Base-by-base conservation (phyloP, 2,329 filamentous ascomycete species). In the Colletotrichum gigasporum region DNA sequence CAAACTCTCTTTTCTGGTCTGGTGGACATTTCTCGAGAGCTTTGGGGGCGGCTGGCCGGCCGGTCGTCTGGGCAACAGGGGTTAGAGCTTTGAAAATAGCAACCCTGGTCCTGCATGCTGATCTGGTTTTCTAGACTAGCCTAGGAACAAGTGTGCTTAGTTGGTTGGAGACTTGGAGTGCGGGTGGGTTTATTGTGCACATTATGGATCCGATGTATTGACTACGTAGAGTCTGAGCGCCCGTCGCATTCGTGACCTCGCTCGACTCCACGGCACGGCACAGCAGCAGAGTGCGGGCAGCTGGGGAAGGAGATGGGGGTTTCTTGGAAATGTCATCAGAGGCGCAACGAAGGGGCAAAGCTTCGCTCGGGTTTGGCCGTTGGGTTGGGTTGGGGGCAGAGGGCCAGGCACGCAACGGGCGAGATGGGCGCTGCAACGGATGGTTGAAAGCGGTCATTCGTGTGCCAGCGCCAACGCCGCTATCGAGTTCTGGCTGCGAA, bases 71-170 rank as follows among this genome's bases (percentile, higher is more conserved):
- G 56, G 61, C 56, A 64, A 64, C 61, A 50, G 47, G 56, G 61
- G 61, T 24, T 63, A 34, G 55, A 54, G 55, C 55, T 62, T 42
- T 34, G 48, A 54, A 50, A 61, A 64, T 64, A 61, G 61, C 41
- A 64, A 44, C 56, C 61, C 48, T 55, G 48, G 56, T 64, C 56
- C 56, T 64, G 56, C 61, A 50, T 64, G 61, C 41, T 61, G 61
- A 64, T 64, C 61, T 53, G 61, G 55, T 34, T 39, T 56, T 26
- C 18, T 60, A 41, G 61, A 53, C 61, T 53, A 63, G 35, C 16
- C 44, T 44, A 41, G 59, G 26, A 22, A 45, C 44, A 55, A 55
- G 18, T 20, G 52, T 28, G 18, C n/a, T n/a, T n/a, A n/a, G n/a
- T n/a, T n/a, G n/a, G n/a, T n/a, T n/a, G n/a, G n/a, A n/a, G n/a